A percentile compares a stretch with the other conserved stretches of the same genome.
Evolutionary conservation across 2,329 filamentous ascomycete species (phyloP).

Genomic region (Thermothelomyces thermophilus): DNA sequence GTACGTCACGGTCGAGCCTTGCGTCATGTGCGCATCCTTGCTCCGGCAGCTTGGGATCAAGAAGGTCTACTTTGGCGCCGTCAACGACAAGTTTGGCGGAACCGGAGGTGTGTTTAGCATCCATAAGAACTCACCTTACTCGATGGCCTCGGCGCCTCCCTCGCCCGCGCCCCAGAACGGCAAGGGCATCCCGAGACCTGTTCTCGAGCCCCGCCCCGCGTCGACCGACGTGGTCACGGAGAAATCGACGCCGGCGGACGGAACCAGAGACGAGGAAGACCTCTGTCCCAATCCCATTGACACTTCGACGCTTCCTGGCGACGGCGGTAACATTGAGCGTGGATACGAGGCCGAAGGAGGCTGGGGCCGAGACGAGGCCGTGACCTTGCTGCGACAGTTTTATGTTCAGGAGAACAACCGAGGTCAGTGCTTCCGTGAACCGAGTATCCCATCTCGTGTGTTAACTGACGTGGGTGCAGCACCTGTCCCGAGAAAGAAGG

Average conservation of each 20-base stretch:
- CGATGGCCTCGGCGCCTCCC: slow-evolving; percentile 37
- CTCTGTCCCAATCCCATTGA: slow-evolving; percentile 10
- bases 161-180: slow-evolving; percentile 26
- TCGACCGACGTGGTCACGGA: slow-evolving; percentile 13
- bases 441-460: neutral
- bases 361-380: slow-evolving; percentile 84
- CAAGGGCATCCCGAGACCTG: slow-evolving; percentile 26
- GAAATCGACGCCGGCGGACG: slow-evolving; percentile 5
- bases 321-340: slow-evolving; percentile 65
- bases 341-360: slow-evolving; percentile 81
- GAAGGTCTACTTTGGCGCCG: slow-evolving; percentile 88
- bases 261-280: slow-evolving; percentile 10
- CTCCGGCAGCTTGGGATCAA: slow-evolving; percentile 82
- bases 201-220: slow-evolving; percentile 19
- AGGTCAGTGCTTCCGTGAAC: slow-evolving; percentile 44
- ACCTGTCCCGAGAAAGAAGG: slow-evolving; percentile 48
- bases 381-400: slow-evolving; percentile 85
- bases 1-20: slow-evolving; percentile 97
- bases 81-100: slow-evolving; percentile 95
- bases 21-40: slow-evolving; percentile 96
- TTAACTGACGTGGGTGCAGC: slow-evolving; percentile 28
- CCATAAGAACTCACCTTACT: slow-evolving; percentile 54
- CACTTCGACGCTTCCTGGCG: slow-evolving; percentile 32
- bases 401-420: slow-evolving; percentile 98
- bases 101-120: slow-evolving; percentile 89